These are phyloP conservation scores for Penicilliopsis zonata DNA, from an alignment of 495 filamentous ascomycete species.

Conservation along the genomic window DNA sequence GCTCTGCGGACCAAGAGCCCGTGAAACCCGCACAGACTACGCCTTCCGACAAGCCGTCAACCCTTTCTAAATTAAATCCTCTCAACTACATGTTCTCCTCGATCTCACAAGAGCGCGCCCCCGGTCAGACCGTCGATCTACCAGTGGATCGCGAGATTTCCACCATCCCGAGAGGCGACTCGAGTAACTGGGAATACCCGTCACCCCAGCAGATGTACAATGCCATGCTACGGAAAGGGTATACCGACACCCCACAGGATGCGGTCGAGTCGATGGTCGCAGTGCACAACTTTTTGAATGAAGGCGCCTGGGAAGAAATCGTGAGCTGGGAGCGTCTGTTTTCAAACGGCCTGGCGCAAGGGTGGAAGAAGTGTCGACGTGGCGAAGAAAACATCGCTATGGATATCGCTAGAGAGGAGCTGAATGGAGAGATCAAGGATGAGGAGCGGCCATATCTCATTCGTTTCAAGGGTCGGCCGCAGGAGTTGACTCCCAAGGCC, in stretches of 20 bases:
- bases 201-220: slow-evolving; percentile 99
- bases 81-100: slow-evolving; percentile 92
- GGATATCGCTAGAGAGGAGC: slow-evolving; percentile 26
- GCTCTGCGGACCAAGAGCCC: not conserved
- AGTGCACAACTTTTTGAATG: slow-evolving; percentile 95
- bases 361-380: slow-evolving; percentile 61
- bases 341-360: slow-evolving; percentile 50
- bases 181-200: slow-evolving; percentile 89
- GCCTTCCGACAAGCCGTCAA: slow-evolving; percentile 24
- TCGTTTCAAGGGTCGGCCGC: slow-evolving; percentile 76
- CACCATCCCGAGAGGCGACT: slow-evolving; percentile 73
- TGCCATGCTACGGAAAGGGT: slow-evolving; percentile 87
- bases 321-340: slow-evolving; percentile 85
- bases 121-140: slow-evolving; percentile 58
- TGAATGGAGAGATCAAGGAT: slow-evolving; percentile 24
- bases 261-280: slow-evolving; percentile 96
- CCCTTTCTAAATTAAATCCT: slow-evolving; percentile 70
- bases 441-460: slow-evolving; percentile 54
- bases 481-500: slow-evolving; percentile 85
- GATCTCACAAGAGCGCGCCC: slow-evolving; percentile 65
- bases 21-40: slow-evolving; percentile 13
- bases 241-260: slow-evolving; percentile 83
- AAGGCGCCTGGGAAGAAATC: slow-evolving; percentile 93
- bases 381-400: slow-evolving; percentile 53
- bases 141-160: slow-evolving; percentile 68